Conservation (phyloP, 2,329 filamentous ascomycete genomes). For the Beauveria varroae region DNA sequence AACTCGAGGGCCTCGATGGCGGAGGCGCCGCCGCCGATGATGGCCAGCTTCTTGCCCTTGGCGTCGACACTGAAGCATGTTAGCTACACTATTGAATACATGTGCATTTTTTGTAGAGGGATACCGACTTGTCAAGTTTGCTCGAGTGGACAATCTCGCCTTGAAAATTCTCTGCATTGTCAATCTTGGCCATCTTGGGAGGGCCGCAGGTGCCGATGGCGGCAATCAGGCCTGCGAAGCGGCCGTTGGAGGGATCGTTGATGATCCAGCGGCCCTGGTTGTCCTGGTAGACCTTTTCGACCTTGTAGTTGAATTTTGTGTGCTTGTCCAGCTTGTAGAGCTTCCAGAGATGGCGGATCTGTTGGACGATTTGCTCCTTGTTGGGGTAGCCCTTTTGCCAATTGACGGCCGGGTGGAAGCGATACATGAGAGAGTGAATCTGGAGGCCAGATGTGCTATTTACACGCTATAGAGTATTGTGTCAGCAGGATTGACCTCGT, state of each 20-base stretch:
- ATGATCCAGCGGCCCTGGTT: conserved; percentile 66
- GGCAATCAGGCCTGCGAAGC: conserved; percentile 71
- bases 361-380: conserved; percentile 64
- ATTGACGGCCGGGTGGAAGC: conserved; percentile 72
- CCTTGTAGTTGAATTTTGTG: conserved; percentile 64
- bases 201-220: conserved; percentile 77
- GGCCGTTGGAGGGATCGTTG: conserved; percentile 62
- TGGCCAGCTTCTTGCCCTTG: conserved; percentile 65
- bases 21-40: conserved; percentile 70
- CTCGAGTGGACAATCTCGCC: conserved; percentile 71
- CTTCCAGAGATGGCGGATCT: conserved; percentile 67
- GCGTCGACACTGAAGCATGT: conserved; percentile 49
- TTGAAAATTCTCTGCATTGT: conserved; percentile 63
- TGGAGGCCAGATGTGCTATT: conserved; percentile 78
- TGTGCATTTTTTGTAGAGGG: background rate
- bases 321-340: conserved; percentile 62
- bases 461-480: conserved; percentile 45
- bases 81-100: conserved; percentile 7
- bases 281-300: conserved; percentile 64
- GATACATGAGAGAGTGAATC: conserved; percentile 81
- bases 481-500: background rate
- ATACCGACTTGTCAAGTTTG: conserved; percentile 52
- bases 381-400: conserved; percentile 73
- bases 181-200: conserved; percentile 63
- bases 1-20: conserved; percentile 81